These are phyloP conservation scores for Elongisporangium prolatum DNA, from an alignment of 352 stramenopile genomes.

Conservation along the genomic window DNA sequence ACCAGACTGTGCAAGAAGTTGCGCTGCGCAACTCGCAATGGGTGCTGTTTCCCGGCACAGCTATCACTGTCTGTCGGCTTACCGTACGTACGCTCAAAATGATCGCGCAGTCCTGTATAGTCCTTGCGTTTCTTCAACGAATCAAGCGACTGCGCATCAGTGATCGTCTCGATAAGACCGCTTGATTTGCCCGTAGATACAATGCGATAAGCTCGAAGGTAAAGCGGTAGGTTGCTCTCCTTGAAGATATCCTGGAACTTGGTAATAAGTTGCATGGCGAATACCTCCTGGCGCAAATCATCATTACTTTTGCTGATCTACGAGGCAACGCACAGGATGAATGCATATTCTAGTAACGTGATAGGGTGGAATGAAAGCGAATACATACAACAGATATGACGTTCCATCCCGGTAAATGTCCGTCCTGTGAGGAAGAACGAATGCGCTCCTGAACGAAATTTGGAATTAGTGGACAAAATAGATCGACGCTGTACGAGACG, in stretches of 20 bases:
- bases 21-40: constrained; percentile 22
- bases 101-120: constrained; percentile 78
- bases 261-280: constrained; percentile 94
- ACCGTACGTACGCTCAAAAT: constrained; percentile 91
- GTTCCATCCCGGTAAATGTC: constrained; percentile 87
- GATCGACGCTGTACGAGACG: not conserved
- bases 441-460: constrained; percentile 60
- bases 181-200: constrained; percentile 88
- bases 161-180: constrained; percentile 94
- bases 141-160: constrained; percentile 94
- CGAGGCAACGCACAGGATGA: not conserved
- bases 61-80: constrained; percentile 29
- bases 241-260: constrained; percentile 92
- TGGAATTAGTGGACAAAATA: not conserved
- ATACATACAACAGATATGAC: constrained; percentile 80
- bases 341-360: not conserved
- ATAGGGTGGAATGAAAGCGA: not conserved
- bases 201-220: constrained; percentile 92
- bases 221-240: constrained; percentile 89
- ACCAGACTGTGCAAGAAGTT: constrained; percentile 66
- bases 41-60: constrained; percentile 13
- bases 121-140: constrained; percentile 90
- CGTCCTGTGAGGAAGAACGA: constrained; percentile 79
- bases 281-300: constrained; percentile 95
- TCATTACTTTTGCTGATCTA: constrained; percentile 97